Conservation (phyloP, 2,329 filamentous ascomycete species). For the Delphinella strobiligena region DNA sequence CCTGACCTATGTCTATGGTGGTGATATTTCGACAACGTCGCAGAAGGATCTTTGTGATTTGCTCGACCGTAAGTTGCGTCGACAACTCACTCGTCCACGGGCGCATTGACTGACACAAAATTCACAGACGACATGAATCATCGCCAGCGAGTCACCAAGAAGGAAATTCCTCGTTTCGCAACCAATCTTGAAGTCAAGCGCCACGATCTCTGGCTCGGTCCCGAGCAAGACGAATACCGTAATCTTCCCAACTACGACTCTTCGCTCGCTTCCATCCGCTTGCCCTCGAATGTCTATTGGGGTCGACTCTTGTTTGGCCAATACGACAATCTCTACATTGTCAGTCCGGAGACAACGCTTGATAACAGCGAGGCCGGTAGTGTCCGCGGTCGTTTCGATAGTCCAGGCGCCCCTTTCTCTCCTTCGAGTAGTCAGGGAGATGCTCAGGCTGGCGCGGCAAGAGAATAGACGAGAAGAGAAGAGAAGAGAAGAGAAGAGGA, state of each 20-base stretch:
- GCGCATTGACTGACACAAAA: neutral
- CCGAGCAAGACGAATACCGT: constrained; percentile 24
- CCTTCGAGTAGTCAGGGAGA: no score
- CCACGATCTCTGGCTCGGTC: constrained; percentile 31
- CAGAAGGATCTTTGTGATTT: constrained; percentile 31
- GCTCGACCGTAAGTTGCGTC: constrained; percentile 20
- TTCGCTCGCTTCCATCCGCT: constrained; percentile 34
- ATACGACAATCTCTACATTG: constrained; percentile 38
- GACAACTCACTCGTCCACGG: neutral
- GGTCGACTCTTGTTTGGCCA: constrained; percentile 33
- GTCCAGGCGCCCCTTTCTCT: no score
- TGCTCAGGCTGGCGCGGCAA: no score
- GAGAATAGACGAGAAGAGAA: no score
- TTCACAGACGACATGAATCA: constrained; percentile 5
- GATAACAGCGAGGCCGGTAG: constrained; percentile 23
- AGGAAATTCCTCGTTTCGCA: constrained; percentile 33
- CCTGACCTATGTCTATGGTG: constrained; percentile 34
- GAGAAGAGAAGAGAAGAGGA: no score
- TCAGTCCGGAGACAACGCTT: constrained; percentile 27
- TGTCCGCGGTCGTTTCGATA: no score
- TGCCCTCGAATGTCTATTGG: constrained; percentile 33
- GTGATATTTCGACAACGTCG: constrained; percentile 29
- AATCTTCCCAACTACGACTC: constrained; percentile 30
- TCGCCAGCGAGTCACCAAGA: constrained; percentile 31
- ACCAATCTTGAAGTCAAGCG: constrained; percentile 34